phyloP scores from a whole-genome alignment of 139 green algal genomes.

The Coccomyxa sp. region DNA sequence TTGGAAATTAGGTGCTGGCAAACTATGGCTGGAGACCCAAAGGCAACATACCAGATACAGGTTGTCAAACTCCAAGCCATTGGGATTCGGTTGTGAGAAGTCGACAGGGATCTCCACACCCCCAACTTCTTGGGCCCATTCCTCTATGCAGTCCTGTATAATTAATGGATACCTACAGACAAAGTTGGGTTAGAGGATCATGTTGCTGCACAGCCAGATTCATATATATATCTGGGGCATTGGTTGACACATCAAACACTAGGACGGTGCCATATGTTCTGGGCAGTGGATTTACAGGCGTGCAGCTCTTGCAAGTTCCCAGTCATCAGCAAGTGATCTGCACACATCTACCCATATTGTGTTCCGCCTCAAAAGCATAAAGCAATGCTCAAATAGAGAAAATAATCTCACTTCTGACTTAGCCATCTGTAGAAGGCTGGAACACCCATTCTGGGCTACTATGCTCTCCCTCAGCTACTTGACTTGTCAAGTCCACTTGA shows the following conservation, averaged over 20 bases:
- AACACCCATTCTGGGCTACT: conserved; percentile 80
- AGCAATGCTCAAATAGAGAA: background rate
- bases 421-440: conserved; percentile 98
- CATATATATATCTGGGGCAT: background rate
- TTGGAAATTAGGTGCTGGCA: background rate
- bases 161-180: conserved; percentile 89
- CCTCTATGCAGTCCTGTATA: conserved; percentile 89
- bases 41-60: conserved; percentile 81
- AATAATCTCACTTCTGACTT: conserved; percentile 56
- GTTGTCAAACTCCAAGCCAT: conserved; percentile 97
- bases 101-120: conserved; percentile 87
- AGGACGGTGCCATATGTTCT: background rate
- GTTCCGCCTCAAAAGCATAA: conserved; percentile 3
- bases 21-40: background rate
- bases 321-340: background rate
- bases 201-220: background rate
- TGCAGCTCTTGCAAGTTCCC: background rate
- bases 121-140: conserved; percentile 58
- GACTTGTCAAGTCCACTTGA: too few species aligned
- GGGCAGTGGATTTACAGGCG: background rate
- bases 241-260: background rate
- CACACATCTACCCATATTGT: background rate
- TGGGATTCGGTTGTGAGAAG: conserved; percentile 86
- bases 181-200: background rate
- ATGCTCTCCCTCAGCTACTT: too few species aligned